Base-by-base conservation (phyloP, 192 early-diverging fungal genomes). In the Chytriomyces sp. region DNA sequence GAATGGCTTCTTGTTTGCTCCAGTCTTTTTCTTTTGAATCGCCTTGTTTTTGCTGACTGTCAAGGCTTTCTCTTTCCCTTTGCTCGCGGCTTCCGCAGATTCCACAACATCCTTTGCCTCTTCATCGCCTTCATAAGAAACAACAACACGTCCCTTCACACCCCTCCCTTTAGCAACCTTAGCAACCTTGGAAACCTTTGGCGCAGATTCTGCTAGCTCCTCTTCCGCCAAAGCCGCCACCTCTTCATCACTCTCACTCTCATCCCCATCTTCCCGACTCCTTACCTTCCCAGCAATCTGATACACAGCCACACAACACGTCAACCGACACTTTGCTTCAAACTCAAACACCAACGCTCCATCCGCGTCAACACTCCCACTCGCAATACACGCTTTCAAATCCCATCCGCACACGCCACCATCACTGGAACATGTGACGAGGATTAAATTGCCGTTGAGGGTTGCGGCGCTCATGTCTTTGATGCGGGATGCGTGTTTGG, bases 361-460 rank as follows among this genome's bases (percentile, higher is more conserved):
- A 16, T 45, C 60, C 26, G 43, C 73, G 5, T 46, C 7, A 8
- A 26, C 45, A 20, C 24, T 35, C 26, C 46, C 69, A 35, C 16
- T 50, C 18, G 45, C 49, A 3, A 83, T 47, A 5, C 59, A 80
- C 24, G 43, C 45, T 9, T 66, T 65, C 24, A 88, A 62, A 64
- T 88, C 81, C 87, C 87, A 88, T 7, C 86, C 80, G 45, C 45
- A 73, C 35, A 88, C 73, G 1, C 71, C 79, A 23, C 87, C 87
- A 48, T 86, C 83, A 18, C 85, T 85, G 45, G 81, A 77, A 69
- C 87, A 88, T 7, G 87, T 81, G 10, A 77, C 81, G 20, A 84
- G 43, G 9, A 82, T 53, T 2, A 69, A 64, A n/a, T 62, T 43
- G 18, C 48, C 26, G n/a, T 67, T 24, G 18, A 76, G n/a, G 44